These are phyloP conservation scores for Colletotrichum sp. DNA, from an alignment of 2,329 filamentous ascomycete genomes.

Conservation along the genomic window DNA sequence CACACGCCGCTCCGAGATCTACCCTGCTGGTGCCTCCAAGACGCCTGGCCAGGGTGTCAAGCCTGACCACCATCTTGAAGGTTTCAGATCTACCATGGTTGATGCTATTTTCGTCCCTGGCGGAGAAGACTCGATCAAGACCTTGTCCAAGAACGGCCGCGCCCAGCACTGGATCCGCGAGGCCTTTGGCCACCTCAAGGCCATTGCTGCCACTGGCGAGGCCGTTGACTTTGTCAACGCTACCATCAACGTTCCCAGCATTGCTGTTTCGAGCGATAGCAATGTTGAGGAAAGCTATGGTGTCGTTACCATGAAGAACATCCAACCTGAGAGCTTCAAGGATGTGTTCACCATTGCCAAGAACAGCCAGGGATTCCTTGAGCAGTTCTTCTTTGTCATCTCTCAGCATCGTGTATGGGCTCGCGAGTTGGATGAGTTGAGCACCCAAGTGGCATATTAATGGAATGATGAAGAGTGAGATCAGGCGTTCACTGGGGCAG, in stretches of 20 bases:
- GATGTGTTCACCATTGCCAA: slow-evolving; percentile 69
- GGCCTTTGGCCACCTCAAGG: slow-evolving; percentile 82
- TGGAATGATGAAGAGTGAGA: background rate
- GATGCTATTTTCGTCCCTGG: slow-evolving; percentile 81
- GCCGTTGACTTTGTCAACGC: slow-evolving; percentile 66
- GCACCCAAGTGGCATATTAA: slow-evolving; percentile 72
- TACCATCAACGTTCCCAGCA: slow-evolving; percentile 47
- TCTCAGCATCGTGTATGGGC: slow-evolving; percentile 77
- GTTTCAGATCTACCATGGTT: slow-evolving; percentile 81
- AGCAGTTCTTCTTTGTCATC: slow-evolving; percentile 73
- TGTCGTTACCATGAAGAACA: slow-evolving; percentile 70
- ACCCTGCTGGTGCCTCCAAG: slow-evolving; percentile 62
- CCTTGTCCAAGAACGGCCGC: slow-evolving; percentile 72
- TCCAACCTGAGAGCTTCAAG: slow-evolving; percentile 61
- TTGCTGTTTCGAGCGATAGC: slow-evolving; percentile 47
- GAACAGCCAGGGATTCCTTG: slow-evolving; percentile 71
- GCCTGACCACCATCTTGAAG: slow-evolving; percentile 81
- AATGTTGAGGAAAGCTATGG: slow-evolving; percentile 74
- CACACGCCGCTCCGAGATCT: slow-evolving; percentile 69
- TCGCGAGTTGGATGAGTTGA: slow-evolving; percentile 75
- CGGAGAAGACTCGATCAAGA: slow-evolving; percentile 66
- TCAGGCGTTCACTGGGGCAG: background rate
- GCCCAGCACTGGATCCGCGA: slow-evolving; percentile 80
- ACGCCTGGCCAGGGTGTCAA: slow-evolving; percentile 57
- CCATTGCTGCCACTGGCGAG: slow-evolving; percentile 78